Base-by-base conservation (phyloP, 345 rosid species). In the Fremontodendron californicum region DNA sequence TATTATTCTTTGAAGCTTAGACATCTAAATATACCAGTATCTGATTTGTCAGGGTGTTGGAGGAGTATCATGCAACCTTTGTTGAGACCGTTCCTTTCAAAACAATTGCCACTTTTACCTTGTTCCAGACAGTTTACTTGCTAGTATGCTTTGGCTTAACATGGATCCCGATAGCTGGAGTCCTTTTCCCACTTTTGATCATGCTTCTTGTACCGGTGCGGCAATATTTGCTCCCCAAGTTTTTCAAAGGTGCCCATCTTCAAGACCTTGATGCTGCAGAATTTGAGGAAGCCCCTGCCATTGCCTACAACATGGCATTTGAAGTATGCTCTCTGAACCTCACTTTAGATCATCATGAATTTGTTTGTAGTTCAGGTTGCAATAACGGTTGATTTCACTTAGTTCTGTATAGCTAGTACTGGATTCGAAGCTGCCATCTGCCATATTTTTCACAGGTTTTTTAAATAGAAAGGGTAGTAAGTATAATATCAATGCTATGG, bases 161-260 rank as follows among this genome's bases (percentile, higher is more conserved):
- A 48, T 91, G 96, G 96, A 86, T 91, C 77, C 96, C 96, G 2
- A 79, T 89, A 58, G 96, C 96, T 40, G 93, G 96, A 7, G 92
- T 91, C 67, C 87, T 91, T 49, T 91, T 91, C 79, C 93, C 93
- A 3, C 77, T 89, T 66, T 64, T 91, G 78, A 91, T 91, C 81
- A 91, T 89, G 96, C 90, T 91, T 84, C 90, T 91, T 46, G 90
- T 91, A 27, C 96, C 96, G 0, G 90, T 86, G 35, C 81, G 96
- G 35, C 93, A 89, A 65, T 89, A 89, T 77, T 46, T 87, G 35
- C 93, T 91, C 58, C 85, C 96, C 1, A 88, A 79, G 84, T 88
- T 87, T 82, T 91, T 91, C 85, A 89, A 89, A 81, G 89, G 85
- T 29, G 92, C 82, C 16, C 93, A 89, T 82, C 91, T 89, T 69